phyloP scores from a whole-genome alignment of 345 rosid species.

The Melastoma malabathricum region DNA sequence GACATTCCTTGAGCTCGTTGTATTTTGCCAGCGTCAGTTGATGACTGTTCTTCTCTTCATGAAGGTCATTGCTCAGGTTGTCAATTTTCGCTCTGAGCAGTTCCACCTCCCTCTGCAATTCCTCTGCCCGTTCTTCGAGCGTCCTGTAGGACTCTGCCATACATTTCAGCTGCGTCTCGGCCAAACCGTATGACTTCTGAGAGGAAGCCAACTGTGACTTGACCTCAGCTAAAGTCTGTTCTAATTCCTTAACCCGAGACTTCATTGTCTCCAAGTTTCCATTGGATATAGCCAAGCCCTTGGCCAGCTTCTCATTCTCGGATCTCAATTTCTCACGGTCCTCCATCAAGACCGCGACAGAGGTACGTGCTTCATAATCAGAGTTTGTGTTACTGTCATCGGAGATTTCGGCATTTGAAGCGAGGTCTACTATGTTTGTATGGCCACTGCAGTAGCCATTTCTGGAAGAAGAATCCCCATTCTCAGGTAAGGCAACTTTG shows the following conservation, averaged over 20 bases:
- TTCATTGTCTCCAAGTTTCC: slow-evolving; percentile 60
- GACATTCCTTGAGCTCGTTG: slow-evolving; percentile 72
- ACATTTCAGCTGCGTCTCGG: slow-evolving; percentile 93
- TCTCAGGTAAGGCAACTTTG: slow-evolving; percentile 86
- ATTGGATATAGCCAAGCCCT: slow-evolving; percentile 41
- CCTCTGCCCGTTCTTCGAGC: slow-evolving; percentile 66
- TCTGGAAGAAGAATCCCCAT: slow-evolving; percentile 46
- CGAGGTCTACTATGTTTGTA: slow-evolving; percentile 29
- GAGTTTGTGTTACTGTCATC: slow-evolving; percentile 54
- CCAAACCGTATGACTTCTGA: slow-evolving; percentile 65
- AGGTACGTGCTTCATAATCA: slow-evolving; percentile 29
- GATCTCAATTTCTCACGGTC: slow-evolving; percentile 53
- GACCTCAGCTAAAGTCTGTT: slow-evolving; percentile 55
- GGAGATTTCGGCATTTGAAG: slow-evolving; percentile 49
- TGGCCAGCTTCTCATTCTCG: slow-evolving; percentile 56
- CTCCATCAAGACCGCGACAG: slow-evolving; percentile 32
- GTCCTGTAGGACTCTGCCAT: slow-evolving; percentile 92
- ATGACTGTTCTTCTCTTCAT: slow-evolving; percentile 47
- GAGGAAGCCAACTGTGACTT: slow-evolving; percentile 59
- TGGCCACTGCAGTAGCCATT: slow-evolving; percentile 46
- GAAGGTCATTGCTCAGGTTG: slow-evolving; percentile 52
- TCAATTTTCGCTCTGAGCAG: slow-evolving; percentile 43
- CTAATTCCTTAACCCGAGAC: slow-evolving; percentile 65
- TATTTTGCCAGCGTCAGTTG: slow-evolving; percentile 47
- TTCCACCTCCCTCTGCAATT: slow-evolving; percentile 60